These are phyloP conservation scores for Colletotrichum cordylinicola DNA, from an alignment of 2,329 filamentous ascomycete species.

Conservation along the genomic window DNA sequence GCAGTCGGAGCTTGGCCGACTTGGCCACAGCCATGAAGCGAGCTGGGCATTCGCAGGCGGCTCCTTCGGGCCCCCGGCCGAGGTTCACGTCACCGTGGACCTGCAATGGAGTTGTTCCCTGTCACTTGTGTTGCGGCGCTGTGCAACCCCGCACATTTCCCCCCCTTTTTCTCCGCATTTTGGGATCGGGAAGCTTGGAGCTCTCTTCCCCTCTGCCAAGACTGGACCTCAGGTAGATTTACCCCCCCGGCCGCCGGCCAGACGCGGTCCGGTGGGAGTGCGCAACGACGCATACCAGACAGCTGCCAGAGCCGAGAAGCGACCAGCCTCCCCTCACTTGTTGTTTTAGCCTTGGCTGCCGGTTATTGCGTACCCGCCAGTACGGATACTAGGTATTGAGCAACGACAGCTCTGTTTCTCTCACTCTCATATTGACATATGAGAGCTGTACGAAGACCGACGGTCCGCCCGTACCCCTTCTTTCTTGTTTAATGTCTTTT, in stretches of 20 bases:
- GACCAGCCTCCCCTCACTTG: slow-evolving; percentile 3
- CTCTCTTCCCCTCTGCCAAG: slow-evolving; percentile 11
- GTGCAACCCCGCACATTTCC: slow-evolving; percentile 7
- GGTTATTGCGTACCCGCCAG: neutral
- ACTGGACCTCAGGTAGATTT: neutral
- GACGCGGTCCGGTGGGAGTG: neutral
- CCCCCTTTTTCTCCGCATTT: slow-evolving; percentile 19
- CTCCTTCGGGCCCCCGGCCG: neutral
- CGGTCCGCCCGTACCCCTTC: neutral
- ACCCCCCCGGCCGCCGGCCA: neutral
- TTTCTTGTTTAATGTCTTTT: neutral
- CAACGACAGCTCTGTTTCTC: neutral
- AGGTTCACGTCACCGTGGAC: neutral
- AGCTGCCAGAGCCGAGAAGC: neutral
- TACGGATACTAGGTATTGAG: neutral
- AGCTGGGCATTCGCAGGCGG: neutral
- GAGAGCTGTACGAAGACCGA: neutral
- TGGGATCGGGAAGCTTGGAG: slow-evolving; percentile 1
- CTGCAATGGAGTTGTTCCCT: slow-evolving; percentile 4
- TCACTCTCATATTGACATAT: neutral
- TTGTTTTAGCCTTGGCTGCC: neutral
- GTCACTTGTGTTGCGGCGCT: neutral
- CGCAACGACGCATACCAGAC: neutral
- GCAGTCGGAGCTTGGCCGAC: neutral
- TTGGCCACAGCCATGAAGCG: neutral